phyloP scores from a whole-genome alignment of 495 filamentous ascomycete species.

The Aspergillus cristatus region DNA sequence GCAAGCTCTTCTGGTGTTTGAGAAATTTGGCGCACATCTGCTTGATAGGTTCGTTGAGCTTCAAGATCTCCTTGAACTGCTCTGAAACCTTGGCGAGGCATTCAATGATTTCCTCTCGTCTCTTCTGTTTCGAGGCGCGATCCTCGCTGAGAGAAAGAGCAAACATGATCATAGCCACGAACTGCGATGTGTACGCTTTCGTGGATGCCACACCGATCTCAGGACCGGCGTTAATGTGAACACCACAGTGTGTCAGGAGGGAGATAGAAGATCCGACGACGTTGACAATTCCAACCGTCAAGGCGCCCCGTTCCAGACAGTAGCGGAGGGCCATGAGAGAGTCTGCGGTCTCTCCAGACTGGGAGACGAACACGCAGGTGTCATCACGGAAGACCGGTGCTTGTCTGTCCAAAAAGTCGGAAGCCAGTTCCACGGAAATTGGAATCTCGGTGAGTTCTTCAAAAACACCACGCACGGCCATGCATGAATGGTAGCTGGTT shows the following conservation, averaged over 20 bases:
- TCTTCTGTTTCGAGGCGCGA: constrained; percentile 84
- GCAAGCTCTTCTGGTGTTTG: constrained; percentile 92
- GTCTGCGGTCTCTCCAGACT: constrained; percentile 98
- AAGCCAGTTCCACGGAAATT: constrained; percentile 92
- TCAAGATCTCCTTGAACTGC: constrained; percentile 85
- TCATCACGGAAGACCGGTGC: constrained; percentile 99
- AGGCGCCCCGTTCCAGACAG: constrained; percentile 90
- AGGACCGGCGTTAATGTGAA: constrained; percentile 97
- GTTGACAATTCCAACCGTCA: constrained; percentile 97
- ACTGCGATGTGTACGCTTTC: constrained; percentile 98
- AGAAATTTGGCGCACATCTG: constrained; percentile 79
- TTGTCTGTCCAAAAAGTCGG: constrained; percentile 94
- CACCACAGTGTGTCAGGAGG: constrained; percentile 96
- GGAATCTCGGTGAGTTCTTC: constrained; percentile 98
- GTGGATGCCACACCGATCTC: constrained; percentile 99
- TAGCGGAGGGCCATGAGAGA: constrained; percentile 94
- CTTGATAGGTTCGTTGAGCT: constrained; percentile 90
- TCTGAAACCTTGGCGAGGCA: constrained; percentile 76
- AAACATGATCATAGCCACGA: constrained; percentile 99
- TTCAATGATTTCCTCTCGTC: constrained; percentile 94
- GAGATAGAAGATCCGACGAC: constrained; percentile 97
- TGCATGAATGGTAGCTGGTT: constrained; percentile 96
- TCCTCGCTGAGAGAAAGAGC: constrained; percentile 92
- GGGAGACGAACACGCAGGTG: constrained; percentile 97
- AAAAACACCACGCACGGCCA: constrained; percentile 96